Base-by-base conservation (phyloP, 2,329 filamentous ascomycete species). In the Escovopsis sp. region DNA sequence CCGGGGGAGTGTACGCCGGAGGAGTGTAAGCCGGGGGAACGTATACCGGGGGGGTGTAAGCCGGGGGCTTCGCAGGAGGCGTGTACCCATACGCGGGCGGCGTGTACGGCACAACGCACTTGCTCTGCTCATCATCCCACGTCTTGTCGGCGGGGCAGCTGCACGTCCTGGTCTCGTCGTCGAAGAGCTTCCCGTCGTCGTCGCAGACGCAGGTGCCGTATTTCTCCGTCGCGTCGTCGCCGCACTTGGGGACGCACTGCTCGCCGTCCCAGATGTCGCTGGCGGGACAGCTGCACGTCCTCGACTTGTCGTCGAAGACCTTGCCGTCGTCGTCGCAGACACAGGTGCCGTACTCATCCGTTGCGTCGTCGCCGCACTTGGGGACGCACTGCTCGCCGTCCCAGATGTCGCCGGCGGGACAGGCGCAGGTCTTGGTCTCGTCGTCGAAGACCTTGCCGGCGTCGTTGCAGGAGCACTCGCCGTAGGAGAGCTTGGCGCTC, bases 321-420 rank as follows among this genome's bases (percentile, higher is more conserved):
- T 43, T 31, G 25, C 38, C 42, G 4, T 24, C 36, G n/a, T 40
- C 37, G 31, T 40, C 37, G 37, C 42, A 43, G 11, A 41, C 42
- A 30, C 42, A 44, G 14, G 37, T 27, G 14, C 24, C n/a, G n/a
- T 34, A 35, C 35, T 38, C 27, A 15, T 37, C 33, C 2, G 15
- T 25, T 15, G 40, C 40, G 9, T 42, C 34, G 12, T 40, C 20
- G 38, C 42, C 42, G 35, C 39, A 44, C 13, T 41, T 35, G 33
- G 7, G 15, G n/a, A 34, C 35, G 35, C 36, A 38, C 7, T 29
- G 7, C 36, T 38, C 11, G 10, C 36, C 20, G 36, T 38, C 36
- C 20, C 20, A 38, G n/a, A 38, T 15, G 29, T 41, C 14, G 20
- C 35, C 39, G 5, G 35, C 30, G 9, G 42, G 42, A 30, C 42